A percentile compares a stretch with the other conserved stretches of the same genome.
phyloP scores from a whole-genome alignment of 345 rosid genomes.

The Crucihimalaya himalaica region DNA sequence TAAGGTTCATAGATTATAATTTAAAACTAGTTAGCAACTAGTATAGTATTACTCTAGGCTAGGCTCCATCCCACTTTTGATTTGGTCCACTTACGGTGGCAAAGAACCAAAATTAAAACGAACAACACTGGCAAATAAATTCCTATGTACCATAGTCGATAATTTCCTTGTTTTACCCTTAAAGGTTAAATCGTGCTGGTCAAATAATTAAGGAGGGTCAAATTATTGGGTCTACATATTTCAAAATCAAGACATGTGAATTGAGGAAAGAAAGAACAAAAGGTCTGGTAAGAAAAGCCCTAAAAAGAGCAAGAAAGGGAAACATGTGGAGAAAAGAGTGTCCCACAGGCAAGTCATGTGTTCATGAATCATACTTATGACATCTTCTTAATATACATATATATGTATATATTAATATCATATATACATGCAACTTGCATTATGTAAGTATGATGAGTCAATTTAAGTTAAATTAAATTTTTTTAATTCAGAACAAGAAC shows the following conservation, averaged over 20 bases:
- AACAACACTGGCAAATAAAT: constrained; percentile 2
- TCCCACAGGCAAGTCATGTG: constrained; percentile 46
- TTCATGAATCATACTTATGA: constrained; percentile 29
- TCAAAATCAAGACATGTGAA: constrained; percentile 41
- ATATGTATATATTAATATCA: not conserved
- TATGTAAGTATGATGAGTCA: not conserved
- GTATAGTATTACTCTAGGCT: not conserved
- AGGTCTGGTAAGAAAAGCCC: constrained; percentile 36
- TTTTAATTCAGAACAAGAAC: not conserved
- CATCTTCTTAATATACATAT: constrained; percentile 11
- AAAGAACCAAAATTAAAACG: not conserved
- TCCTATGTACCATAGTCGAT: not conserved
- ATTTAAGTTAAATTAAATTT: not conserved
- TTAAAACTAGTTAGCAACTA: too few relatives aligned
- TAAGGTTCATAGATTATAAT: not conserved
- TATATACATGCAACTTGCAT: constrained; percentile 34
- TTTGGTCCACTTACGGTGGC: not conserved
- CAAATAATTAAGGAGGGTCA: constrained; percentile 17
- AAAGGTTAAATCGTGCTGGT: not conserved
- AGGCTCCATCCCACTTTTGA: not conserved
- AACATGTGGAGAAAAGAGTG: constrained; percentile 40
- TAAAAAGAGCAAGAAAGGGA: constrained; percentile 32
- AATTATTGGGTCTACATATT: constrained; percentile 30
- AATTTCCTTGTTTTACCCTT: constrained; percentile 6
- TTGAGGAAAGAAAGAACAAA: constrained; percentile 39